Evolutionary conservation across 345 rosid species (phyloP), one percentile per base, ranked within the genome.

Genomic region (Eutrema yunnanense): DNA sequence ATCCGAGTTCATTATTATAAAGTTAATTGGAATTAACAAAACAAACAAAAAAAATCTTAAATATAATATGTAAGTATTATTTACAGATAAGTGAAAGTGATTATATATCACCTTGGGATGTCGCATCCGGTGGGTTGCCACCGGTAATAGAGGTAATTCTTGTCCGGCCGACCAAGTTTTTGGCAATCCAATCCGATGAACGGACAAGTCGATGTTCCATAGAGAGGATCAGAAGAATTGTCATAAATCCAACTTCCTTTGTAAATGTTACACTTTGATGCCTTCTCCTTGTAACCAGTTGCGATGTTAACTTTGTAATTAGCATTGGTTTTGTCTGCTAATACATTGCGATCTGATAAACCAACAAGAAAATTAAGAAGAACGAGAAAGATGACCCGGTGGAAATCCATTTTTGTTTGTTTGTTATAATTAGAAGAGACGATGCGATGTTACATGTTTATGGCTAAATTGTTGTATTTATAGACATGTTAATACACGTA

Each of bases 61-160:
- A 32, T 2, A 38, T 9, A 27, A 9, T 26, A 29, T 29, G 6
- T 38, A n/a, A 29, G 26, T 27, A 14, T 11, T 12, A 47, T 65
- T 7, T 38, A 42, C n/a, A 51, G 9, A 53, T 14, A 53, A 53
- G 11, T 44, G 44, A 70, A 62, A 48, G 44, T 40, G 33, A 55
- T 6, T 27, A 16, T 16, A 16, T 16, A 55, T 54, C 47, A 81
- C 89, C 85, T 82, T n/a, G 89, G 79, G 55, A 85, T 64, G 59
- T 73, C 14, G 54, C 87, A 83, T 9, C 71, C 78, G 10, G 73
- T 49, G 13, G 89, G 89, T 69, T 80, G 75, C 89, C 89, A 85
- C 44, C 75, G 70, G 54, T 74, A 85, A 10, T 80, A 33, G 61
- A 80, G 84, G 58, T 83, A 83, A 2, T 67, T 6, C 3, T 73